Evolutionary conservation across 805 yeast species (phyloP).

Genomic region (Yarrowia phangngaensis): DNA sequence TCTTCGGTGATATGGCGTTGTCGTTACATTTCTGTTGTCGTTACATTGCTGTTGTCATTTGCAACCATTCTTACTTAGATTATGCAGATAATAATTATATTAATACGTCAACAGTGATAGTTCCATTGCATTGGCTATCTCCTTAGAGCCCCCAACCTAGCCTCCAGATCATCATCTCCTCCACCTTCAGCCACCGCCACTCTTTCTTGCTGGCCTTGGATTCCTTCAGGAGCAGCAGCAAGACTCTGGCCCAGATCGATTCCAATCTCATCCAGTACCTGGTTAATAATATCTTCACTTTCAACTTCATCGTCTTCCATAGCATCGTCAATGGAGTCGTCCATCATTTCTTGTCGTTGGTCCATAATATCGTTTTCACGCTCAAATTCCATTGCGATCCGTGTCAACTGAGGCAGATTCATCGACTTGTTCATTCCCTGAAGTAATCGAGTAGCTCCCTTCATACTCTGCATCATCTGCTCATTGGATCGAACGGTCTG

Average conservation of each 20-base stretch:
- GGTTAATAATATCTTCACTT: conserved; percentile 83
- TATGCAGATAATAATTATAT: too few species aligned
- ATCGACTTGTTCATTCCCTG: conserved; percentile 83
- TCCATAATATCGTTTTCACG: conserved; percentile 95
- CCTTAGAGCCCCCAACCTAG: conserved; percentile 78
- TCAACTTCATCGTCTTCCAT: conserved; percentile 82
- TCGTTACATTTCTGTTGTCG: too few species aligned
- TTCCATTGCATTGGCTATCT: conserved; percentile 42
- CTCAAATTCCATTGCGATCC: conserved; percentile 93
- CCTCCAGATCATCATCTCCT: conserved; percentile 83
- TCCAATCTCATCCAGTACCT: conserved; percentile 94
- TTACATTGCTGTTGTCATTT: too few species aligned
- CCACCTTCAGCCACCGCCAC: conserved; percentile 55
- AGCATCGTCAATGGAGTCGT: conserved; percentile 94
- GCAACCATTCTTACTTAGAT: too few species aligned
- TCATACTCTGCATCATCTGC: conserved; percentile 93
- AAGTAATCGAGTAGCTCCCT: conserved; percentile 72
- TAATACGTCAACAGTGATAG: too few species aligned
- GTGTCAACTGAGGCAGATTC: conserved; percentile 85
- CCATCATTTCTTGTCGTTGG: conserved; percentile 98
- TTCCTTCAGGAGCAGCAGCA: conserved; percentile 47
- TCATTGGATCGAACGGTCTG: conserved; percentile 91
- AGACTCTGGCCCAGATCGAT: conserved; percentile 62
- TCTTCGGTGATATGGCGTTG: too few species aligned
- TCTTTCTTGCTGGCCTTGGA: conserved; percentile 38